Percentiles rank a stretch among this genome's conserved stretches.
Conservation (phyloP, 805 yeast species). For the Sugiyamaella smithiae region DNA sequence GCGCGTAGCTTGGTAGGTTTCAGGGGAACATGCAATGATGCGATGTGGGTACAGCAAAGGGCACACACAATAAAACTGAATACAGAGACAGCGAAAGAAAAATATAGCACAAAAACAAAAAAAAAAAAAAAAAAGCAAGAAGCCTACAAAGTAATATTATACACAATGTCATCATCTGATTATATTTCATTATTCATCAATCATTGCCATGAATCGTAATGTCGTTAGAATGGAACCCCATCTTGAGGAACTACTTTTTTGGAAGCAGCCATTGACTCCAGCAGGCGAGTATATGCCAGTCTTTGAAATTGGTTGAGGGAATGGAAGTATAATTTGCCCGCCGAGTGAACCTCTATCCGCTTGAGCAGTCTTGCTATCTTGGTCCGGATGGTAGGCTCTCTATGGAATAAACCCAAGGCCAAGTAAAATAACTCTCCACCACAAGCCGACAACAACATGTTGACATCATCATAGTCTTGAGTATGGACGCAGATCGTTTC, state of each 20-base stretch:
- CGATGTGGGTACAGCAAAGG: no score
- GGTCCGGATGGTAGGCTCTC: conserved; percentile 25
- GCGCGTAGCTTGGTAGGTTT: no score
- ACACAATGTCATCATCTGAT: background rate
- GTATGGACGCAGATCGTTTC: conserved; percentile 25
- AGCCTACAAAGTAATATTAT: background rate
- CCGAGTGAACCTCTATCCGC: conserved; percentile 29
- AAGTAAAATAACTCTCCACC: conserved; percentile 29
- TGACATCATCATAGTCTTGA: conserved; percentile 30
- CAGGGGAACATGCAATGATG: no score
- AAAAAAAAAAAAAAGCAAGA: no score
- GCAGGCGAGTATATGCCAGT: conserved; percentile 25
- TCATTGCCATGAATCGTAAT: conserved; percentile 1
- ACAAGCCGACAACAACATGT: conserved; percentile 27
- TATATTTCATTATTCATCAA: background rate
- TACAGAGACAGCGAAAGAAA: no score
- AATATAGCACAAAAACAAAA: no score
- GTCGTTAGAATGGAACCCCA: conserved; percentile 1
- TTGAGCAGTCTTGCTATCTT: conserved; percentile 25
- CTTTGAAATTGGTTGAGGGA: conserved; percentile 26
- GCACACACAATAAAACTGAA: no score
- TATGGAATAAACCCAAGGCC: conserved; percentile 33
- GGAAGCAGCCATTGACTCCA: conserved; percentile 12
- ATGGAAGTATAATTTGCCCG: conserved; percentile 30
- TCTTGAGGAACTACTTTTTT: background rate